A percentile compares a stretch with the other conserved stretches of the same genome.
phyloP scores from a whole-genome alignment of 495 filamentous ascomycete genomes.

The Neurospora cerealis region DNA sequence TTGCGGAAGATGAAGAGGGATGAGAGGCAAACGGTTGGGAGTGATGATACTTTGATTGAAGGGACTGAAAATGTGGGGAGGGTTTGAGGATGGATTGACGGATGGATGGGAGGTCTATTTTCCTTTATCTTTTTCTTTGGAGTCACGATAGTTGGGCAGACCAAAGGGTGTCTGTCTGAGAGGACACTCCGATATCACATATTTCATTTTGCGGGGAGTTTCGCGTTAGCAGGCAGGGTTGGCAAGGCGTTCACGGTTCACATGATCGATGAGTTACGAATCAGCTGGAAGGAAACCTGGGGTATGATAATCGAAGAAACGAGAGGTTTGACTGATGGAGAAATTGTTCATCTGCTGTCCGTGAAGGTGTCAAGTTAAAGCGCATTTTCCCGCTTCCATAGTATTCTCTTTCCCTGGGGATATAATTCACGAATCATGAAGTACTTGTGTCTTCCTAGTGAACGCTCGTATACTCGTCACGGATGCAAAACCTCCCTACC shows the following conservation, averaged over 20 bases:
- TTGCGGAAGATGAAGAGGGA: neutral
- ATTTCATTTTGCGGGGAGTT: neutral
- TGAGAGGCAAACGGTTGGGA: neutral
- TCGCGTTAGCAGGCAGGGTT: neutral
- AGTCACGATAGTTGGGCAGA: neutral
- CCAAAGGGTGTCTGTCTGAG: neutral
- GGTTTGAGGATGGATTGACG: neutral
- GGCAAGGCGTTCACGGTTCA: neutral
- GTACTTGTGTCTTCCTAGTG: too few relatives aligned
- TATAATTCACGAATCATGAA: neutral
- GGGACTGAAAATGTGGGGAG: neutral
- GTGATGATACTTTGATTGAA: neutral
- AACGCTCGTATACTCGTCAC: too few relatives aligned
- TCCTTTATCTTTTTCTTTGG: neutral
- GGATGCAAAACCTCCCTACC: too few relatives aligned
- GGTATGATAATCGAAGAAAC: neutral
- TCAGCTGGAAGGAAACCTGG: neutral
- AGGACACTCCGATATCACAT: too few relatives aligned
- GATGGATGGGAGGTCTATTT: neutral
- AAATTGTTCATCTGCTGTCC: neutral
- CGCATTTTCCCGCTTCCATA: neutral
- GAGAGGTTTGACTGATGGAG: neutral
- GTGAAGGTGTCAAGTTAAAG: neutral
- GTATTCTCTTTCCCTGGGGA: neutral
- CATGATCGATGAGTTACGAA: neutral